phyloP scores from a whole-genome alignment of 768 basidiomycete genomes.

The Boletus pseudo-olivaceus region DNA sequence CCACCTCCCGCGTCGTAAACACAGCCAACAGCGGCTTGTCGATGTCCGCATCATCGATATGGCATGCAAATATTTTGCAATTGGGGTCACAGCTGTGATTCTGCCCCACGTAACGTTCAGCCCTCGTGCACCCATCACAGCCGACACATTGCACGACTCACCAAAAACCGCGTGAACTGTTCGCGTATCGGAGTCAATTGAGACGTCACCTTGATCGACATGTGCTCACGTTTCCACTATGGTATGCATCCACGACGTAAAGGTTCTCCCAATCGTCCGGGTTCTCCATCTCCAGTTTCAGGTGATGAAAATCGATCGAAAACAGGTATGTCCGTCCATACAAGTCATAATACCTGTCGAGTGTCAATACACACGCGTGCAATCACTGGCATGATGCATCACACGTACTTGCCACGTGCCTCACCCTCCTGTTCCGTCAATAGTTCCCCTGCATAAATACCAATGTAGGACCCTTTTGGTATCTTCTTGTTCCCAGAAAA shows the following conservation, averaged over 20 bases:
- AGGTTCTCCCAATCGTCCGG: conserved; percentile 26
- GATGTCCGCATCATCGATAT: conserved; percentile 74
- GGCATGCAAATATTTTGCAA: conserved; percentile 63
- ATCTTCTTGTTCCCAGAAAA: conserved; percentile 67
- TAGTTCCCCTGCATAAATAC: conserved; percentile 83
- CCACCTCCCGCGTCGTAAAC: conserved; percentile 64
- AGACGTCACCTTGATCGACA: not conserved
- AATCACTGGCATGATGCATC: not conserved
- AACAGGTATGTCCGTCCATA: conserved; percentile 79
- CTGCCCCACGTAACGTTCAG: conserved; percentile 39
- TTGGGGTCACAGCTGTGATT: conserved; percentile 95
- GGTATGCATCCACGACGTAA: conserved; percentile 82
- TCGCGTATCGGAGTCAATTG: not conserved
- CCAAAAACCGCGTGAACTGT: conserved; percentile 92
- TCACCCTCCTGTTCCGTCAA: conserved; percentile 67
- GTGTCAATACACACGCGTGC: not conserved
- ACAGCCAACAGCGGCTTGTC: conserved; percentile 66
- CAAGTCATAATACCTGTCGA: conserved; percentile 62
- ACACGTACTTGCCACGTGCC: conserved; percentile 60
- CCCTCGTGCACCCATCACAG: not conserved
- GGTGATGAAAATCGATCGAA: conserved; percentile 73
- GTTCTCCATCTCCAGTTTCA: conserved; percentile 37
- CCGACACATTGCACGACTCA: conserved; percentile 32
- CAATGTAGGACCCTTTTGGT: conserved; percentile 65
- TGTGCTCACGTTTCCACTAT: conserved; percentile 72